Conservation (phyloP, 2,329 filamentous ascomycete species). For the Lachnellula hyalina region DNA sequence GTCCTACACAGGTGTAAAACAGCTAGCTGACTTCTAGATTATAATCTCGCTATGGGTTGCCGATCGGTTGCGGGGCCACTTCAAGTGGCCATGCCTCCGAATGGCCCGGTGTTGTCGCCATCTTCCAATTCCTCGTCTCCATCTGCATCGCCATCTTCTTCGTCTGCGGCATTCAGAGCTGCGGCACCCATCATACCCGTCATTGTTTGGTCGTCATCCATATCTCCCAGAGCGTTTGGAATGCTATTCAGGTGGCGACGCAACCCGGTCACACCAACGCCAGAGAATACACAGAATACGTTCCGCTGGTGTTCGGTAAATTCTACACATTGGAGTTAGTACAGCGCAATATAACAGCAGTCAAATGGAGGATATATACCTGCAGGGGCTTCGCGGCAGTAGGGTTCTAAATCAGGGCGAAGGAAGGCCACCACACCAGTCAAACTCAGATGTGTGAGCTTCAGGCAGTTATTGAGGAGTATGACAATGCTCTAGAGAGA, state of each 20-base stretch:
- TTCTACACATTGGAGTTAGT: slow-evolving; percentile 46
- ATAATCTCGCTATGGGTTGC: background rate
- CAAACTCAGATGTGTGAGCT: slow-evolving; percentile 87
- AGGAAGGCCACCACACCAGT: slow-evolving; percentile 92
- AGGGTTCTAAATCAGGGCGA: slow-evolving; percentile 74
- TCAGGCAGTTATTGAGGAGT: slow-evolving; percentile 83
- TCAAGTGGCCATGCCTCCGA: slow-evolving; percentile 8
- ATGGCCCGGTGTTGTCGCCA: slow-evolving; percentile 9
- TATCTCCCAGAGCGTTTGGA: slow-evolving; percentile 83
- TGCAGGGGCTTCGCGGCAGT: slow-evolving; percentile 78
- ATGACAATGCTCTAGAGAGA: slow-evolving; percentile 72
- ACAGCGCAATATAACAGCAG: background rate
- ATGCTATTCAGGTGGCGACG: slow-evolving; percentile 73
- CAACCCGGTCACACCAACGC: slow-evolving; percentile 71
- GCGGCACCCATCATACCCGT: slow-evolving; percentile 31
- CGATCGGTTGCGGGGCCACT: background rate
- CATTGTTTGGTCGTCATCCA: slow-evolving; percentile 59
- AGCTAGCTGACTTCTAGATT: background rate
- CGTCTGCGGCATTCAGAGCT: slow-evolving; percentile 16
- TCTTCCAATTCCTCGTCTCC: slow-evolving; percentile 23
- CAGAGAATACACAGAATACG: slow-evolving; percentile 97
- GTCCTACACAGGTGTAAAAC: background rate
- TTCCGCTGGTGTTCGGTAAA: slow-evolving; percentile 94
- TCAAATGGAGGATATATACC: slow-evolving; percentile 41
- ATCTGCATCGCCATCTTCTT: slow-evolving; percentile 15